Conservation (phyloP, 495 filamentous ascomycete species). For the Penicillium cataractarum region DNA sequence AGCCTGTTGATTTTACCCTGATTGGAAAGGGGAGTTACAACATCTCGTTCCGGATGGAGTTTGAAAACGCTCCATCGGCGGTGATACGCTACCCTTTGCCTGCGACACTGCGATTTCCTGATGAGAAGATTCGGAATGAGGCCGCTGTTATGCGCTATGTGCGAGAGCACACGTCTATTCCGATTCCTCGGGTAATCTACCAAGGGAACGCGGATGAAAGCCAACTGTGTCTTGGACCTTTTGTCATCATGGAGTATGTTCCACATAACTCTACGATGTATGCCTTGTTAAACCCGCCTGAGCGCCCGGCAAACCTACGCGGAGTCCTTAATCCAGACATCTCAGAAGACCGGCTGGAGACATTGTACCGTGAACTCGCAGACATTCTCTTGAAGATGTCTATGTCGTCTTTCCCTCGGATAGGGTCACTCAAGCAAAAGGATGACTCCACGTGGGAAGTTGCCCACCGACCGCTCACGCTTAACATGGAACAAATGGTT, state of each 20-base stretch:
- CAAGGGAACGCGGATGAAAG: conserved; percentile 36
- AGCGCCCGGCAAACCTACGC: not conserved
- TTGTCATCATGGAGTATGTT: conserved; percentile 54
- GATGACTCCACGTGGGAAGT: conserved; percentile 11
- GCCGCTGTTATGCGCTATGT: conserved; percentile 43
- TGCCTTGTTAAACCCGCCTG: conserved; percentile 13
- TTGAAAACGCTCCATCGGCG: not conserved
- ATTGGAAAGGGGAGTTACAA: conserved; percentile 1
- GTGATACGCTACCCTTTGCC: conserved; percentile 30
- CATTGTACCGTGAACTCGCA: conserved; percentile 9
- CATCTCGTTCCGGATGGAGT: conserved; percentile 3
- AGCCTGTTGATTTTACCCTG: not conserved
- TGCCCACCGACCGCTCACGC: conserved; percentile 11
- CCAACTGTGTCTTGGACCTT: conserved; percentile 41
- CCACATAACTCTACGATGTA: conserved; percentile 29
- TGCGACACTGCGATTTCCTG: conserved; percentile 30
- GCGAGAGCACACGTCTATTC: conserved; percentile 33
- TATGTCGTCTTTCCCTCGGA: conserved; percentile 6
- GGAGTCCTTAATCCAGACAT: conserved; percentile 10
- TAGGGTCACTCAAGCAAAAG: conserved; percentile 10
- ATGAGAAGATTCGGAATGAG: conserved; percentile 44
- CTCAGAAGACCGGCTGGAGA: not conserved
- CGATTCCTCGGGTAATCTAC: conserved; percentile 40
- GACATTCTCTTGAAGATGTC: conserved; percentile 10
- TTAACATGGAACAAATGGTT: conserved; percentile 17